A percentile compares a stretch with the other conserved stretches of the same genome.
Evolutionary conservation across 2,329 filamentous ascomycete genomes (phyloP).

Genomic region (Ploettnerulaceae sp.): DNA sequence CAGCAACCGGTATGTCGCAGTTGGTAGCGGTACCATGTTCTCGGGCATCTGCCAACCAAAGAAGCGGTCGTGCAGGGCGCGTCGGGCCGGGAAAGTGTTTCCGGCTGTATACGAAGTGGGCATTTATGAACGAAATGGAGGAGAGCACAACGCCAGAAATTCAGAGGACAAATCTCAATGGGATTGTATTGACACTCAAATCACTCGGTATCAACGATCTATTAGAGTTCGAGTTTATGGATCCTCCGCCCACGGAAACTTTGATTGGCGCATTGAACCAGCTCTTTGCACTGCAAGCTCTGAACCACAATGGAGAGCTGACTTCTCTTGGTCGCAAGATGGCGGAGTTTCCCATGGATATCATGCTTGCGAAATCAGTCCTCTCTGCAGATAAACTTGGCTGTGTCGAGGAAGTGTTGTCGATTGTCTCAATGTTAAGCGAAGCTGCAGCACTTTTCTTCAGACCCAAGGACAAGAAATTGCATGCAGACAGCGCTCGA

Average conservation of each 20-base stretch:
- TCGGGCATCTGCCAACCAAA: conserved; percentile 85
- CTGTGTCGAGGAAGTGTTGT: conserved; percentile 90
- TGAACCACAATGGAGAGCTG: conserved; percentile 83
- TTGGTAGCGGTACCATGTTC: conserved; percentile 88
- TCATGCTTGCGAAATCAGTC: conserved; percentile 85
- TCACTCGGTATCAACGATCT: conserved; percentile 88
- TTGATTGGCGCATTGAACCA: conserved; percentile 86
- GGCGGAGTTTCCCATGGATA: conserved; percentile 91
- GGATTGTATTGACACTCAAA: conserved; percentile 80
- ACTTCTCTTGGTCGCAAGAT: conserved; percentile 91
- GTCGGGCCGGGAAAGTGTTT: conserved; percentile 92
- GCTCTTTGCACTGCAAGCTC: conserved; percentile 81
- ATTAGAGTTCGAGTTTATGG: conserved; percentile 93
- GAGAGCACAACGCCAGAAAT: conserved; percentile 92
- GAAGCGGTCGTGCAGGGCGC: conserved; percentile 87
- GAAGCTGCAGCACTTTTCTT: conserved; percentile 90
- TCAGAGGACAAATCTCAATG: conserved; percentile 80
- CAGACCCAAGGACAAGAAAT: conserved; percentile 93
- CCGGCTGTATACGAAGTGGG: conserved; percentile 86
- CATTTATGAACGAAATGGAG: conserved; percentile 91
- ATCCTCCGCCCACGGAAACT: conserved; percentile 83
- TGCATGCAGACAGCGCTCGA: conserved; percentile 87
- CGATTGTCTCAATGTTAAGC: conserved; percentile 89
- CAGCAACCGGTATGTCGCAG: conserved; percentile 86
- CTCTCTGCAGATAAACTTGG: conserved; percentile 83